Evolutionary conservation across 2,329 filamentous ascomycete genomes (phyloP).

Genomic region (Aspergillus sclerotialis): DNA sequence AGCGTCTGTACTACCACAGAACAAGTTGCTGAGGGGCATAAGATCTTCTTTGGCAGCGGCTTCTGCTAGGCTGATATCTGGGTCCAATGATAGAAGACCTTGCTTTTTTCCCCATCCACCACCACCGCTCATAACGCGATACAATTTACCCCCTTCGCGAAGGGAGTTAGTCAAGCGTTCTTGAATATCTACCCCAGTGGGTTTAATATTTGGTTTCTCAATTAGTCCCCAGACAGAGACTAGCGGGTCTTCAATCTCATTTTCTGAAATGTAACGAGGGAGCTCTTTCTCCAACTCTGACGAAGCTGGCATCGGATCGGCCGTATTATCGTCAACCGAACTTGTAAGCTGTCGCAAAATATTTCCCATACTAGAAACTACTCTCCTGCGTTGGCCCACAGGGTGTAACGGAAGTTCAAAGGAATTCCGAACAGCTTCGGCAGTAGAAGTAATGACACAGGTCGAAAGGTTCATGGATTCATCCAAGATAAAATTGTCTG

Average conservation of each 20-base stretch:
- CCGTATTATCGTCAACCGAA: constrained; percentile 18
- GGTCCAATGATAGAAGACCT: constrained; percentile 36
- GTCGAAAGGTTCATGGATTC: constrained; percentile 22
- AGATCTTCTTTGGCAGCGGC: constrained; percentile 9
- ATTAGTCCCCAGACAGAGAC: constrained; percentile 38
- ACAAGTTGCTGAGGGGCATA: constrained; percentile 17
- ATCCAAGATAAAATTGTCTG: constrained; percentile 17
- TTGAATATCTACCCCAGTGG: constrained; percentile 7
- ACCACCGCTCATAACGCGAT: constrained; percentile 37
- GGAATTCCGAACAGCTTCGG: constrained; percentile 10
- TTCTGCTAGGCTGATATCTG: constrained; percentile 26
- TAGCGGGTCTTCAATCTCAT: constrained; percentile 28
- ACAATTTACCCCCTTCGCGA: constrained; percentile 28
- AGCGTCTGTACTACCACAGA: constrained; percentile 8
- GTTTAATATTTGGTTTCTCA: constrained; percentile 21
- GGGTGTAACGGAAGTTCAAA: constrained; percentile 28
- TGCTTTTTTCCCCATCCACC: constrained; percentile 42
- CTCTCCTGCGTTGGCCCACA: constrained; percentile 29
- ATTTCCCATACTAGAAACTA: constrained; percentile 37
- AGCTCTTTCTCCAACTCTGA: constrained; percentile 35
- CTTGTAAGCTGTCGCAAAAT: constrained; percentile 35
- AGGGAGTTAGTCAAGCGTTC: constrained; percentile 21
- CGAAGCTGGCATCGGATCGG: constrained; percentile 31
- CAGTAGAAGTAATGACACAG: constrained; percentile 20
- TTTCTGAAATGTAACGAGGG: constrained; percentile 32